phyloP scores from a whole-genome alignment of 2,329 filamentous ascomycete species.

The Fusarium napiforme region DNA sequence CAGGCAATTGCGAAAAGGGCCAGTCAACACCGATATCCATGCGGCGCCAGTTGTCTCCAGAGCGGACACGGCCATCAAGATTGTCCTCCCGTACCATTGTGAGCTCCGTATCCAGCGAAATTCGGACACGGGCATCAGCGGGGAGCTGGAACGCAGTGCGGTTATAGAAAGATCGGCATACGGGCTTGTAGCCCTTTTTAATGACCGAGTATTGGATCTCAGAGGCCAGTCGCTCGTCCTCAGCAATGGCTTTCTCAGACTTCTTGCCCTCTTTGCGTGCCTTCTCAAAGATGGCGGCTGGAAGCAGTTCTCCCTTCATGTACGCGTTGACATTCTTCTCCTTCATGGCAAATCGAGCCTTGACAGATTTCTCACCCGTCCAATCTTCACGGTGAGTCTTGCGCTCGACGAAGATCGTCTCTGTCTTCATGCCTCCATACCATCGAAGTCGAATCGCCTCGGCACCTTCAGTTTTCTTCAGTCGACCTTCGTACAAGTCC shows the following conservation, averaged over 20 bases:
- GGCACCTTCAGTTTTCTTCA: slow-evolving; percentile 98
- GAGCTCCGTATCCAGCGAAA: slow-evolving; percentile 95
- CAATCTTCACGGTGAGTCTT: slow-evolving; percentile 99
- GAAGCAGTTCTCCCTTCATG: slow-evolving; percentile 83
- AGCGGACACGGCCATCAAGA: slow-evolving; percentile 78
- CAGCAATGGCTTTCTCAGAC: slow-evolving; percentile 87
- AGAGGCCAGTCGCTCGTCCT: slow-evolving; percentile 87
- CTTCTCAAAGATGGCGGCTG: slow-evolving; percentile 93
- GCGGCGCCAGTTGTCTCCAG: slow-evolving; percentile 92
- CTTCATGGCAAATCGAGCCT: slow-evolving; percentile 93
- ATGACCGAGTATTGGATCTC: slow-evolving; percentile 96
- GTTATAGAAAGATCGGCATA: slow-evolving; percentile 97
- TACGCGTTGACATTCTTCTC: slow-evolving; percentile 98
- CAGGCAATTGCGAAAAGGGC: slow-evolving; percentile 88
- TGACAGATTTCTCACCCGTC: slow-evolving; percentile 99
- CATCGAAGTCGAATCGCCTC: slow-evolving; percentile 96
- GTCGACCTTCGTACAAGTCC: slow-evolving; percentile 91
- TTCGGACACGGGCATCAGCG: slow-evolving; percentile 93
- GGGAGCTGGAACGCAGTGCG: slow-evolving; percentile 97
- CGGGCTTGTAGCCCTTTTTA: slow-evolving; percentile 85
- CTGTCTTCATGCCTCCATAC: slow-evolving; percentile 96
- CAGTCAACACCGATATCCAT: slow-evolving; percentile 98
- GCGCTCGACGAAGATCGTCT: slow-evolving; percentile 95
- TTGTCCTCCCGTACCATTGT: slow-evolving; percentile 97
- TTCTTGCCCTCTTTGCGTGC: slow-evolving; percentile 96